Conservation (phyloP, 2,329 filamentous ascomycete genomes). For the Pyrenophora seminiperda region DNA sequence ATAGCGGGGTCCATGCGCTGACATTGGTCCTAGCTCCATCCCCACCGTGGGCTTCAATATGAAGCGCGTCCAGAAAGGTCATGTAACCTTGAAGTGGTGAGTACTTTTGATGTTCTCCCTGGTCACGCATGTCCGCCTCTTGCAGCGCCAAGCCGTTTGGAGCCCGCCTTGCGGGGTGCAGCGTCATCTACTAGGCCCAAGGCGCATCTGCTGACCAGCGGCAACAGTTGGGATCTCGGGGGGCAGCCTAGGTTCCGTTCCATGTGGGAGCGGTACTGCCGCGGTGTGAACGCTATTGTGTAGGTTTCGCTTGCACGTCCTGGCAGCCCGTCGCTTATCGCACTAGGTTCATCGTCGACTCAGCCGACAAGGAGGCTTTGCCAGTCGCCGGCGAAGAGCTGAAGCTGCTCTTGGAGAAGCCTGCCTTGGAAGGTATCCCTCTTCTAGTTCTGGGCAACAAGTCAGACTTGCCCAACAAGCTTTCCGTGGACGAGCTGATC, state of each 20-base stretch:
- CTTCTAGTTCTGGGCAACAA: conserved; percentile 96
- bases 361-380: conserved; percentile 80
- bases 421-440: conserved; percentile 84
- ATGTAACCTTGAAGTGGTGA: conserved; percentile 95
- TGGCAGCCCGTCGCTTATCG: conserved; percentile 32
- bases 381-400: conserved; percentile 90
- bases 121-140: conserved; percentile 46
- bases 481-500: conserved; percentile 94
- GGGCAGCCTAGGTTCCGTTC: conserved; percentile 95
- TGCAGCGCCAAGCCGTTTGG: conserved; percentile 43
- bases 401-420: conserved; percentile 83
- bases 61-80: conserved; percentile 95
- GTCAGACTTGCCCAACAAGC: conserved; percentile 87
- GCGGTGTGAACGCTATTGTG: conserved; percentile 96
- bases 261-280: conserved; percentile 99
- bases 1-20: conserved; percentile 42
- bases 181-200: conserved; percentile 35
- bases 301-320: conserved; percentile 49
- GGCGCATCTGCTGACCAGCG: conserved; percentile 46
- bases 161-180: conserved; percentile 39
- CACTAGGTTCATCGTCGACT: conserved; percentile 88
- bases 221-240: conserved; percentile 84
- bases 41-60: conserved; percentile 99
- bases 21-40: conserved; percentile 74
- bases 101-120: conserved; percentile 41